Conservation (phyloP, 306 rosid genomes). For the Benincasa hispida region DNA sequence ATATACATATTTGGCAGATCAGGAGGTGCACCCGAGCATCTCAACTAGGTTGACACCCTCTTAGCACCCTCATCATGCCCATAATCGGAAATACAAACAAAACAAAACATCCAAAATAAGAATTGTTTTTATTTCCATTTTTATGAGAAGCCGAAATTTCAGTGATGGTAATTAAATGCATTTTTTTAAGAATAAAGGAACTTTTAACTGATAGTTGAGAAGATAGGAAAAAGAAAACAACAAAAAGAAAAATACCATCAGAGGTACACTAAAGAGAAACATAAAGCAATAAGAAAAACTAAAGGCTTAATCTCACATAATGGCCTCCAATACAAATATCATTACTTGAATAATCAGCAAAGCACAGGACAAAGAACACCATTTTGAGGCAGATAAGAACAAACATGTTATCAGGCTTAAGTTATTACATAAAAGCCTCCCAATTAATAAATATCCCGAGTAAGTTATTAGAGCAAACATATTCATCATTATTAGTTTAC, state of each 20-base stretch:
- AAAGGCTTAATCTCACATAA: background rate
- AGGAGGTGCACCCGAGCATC: too few species aligned
- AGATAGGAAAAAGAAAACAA: background rate
- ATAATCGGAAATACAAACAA: too few species aligned
- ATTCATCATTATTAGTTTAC: slow-evolving; percentile 22
- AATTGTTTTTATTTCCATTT: background rate
- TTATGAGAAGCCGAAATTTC: background rate
- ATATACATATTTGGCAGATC: too few species aligned
- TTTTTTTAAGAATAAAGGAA: background rate
- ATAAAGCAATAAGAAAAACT: background rate
- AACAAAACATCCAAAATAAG: too few species aligned
- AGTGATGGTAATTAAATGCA: background rate
- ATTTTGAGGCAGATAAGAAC: background rate
- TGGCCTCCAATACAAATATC: background rate
- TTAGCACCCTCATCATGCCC: too few species aligned
- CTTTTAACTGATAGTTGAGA: background rate
- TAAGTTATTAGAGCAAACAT: background rate
- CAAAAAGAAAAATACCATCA: background rate
- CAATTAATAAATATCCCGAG: background rate
- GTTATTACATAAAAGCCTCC: too few species aligned
- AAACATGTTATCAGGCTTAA: too few species aligned
- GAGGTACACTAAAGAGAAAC: background rate
- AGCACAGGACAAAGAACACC: background rate
- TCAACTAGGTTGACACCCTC: too few species aligned
- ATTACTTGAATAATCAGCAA: background rate